Evolutionary conservation across 768 basidiomycete species (phyloP), one percentile per base, ranked within the genome.

Genomic region (Rhizopogon vesiculosus): DNA sequence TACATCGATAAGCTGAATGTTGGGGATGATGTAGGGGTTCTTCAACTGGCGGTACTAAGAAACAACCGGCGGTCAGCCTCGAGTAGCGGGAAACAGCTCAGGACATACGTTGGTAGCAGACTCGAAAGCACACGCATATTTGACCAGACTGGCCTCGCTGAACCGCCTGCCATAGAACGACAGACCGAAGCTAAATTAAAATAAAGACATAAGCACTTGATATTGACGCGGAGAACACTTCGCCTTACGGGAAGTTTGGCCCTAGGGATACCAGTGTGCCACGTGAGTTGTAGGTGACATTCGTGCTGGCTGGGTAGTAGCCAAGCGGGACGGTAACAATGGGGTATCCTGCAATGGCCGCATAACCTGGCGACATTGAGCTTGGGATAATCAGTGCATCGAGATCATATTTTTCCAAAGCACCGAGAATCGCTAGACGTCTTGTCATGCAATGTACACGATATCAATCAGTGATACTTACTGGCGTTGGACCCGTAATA

Each of bases 321-420:
- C 83, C 84, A 2, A 86, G 74, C 1, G 85, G 85, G 9, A 86
- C 85, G 63, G 44, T 29, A n/a, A 86, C 72, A 53, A 86, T 82
- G 3, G 86, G 85, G 59, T 85, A 86, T 5, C 85, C 86, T 2
- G 82, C 82, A 53, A 86, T 65, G 0, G 72, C 69, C 2, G 72
- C 69, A 41, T 68, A 63, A 39, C 66, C 67, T 62, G 53, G 38
- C 10, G 43, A 31, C 29, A 46, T 33, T 18, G 15, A 33, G 18
- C 25, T 16, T 7, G 83, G 84, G 7, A 83, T 64, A 19, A 84
- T 72, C 5, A 85, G 58, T 0, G 83, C 84, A 53, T 85, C 78
- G 0, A 85, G 66, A 4, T 77, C 71, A 56, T 76, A 68, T 42
- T 69, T 58, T 56, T 78, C 69, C 28, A 85, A 66, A 3, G 69